Base-by-base conservation (phyloP, 2,329 filamentous ascomycete genomes). In the Fusarium veterinarium region DNA sequence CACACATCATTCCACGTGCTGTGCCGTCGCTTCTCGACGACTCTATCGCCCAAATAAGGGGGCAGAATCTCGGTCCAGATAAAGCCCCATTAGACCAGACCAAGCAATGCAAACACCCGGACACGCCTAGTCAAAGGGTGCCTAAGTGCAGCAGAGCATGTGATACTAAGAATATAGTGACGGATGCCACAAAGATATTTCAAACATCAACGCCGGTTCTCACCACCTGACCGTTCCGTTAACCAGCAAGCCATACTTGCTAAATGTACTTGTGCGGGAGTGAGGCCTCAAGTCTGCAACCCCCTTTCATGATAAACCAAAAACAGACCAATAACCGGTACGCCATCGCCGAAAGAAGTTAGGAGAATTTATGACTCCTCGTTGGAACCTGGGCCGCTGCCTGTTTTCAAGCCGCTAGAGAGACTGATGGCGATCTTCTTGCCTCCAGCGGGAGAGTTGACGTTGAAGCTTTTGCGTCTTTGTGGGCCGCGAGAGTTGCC, bases 401-500 rank as follows among this genome's bases (percentile, higher is more conserved):
- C 82, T 38, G 82, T 83, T 76, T 83, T 85, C 31, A 86, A 73
- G 37, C 82, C 81, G 8, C 87, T 80, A 10, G 87, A 86, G 38
- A 90, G 81, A 75, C 86, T 90, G 73, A 91, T 91, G 60, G 88
- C 84, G 75, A 91, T 90, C 79, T 90, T 90, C 73, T 84, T 88
- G 9, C 80, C 81, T 38, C 81, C 80, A 41, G 80, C 81, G 30
- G 82, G 83, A 10, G 83, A 79, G 57, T 83, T 79, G 25, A 81
- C 80, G 5, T 81, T 81, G 69, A 87, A 85, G 57, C 83, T 83
- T 78, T 86, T 80, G 20, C 83, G 80, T 67, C 80, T 78, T 46
- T 77, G 75, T 33, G 72, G 73, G 19, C 71, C 72, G 23, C 81
- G 81, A n/a, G 83, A 77, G 19, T 81, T 73, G 41, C 75, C 71